Evolutionary conservation across 1,284 basidiomycete species (phyloP).

Genomic region (Ceratobasidium sp.): DNA sequence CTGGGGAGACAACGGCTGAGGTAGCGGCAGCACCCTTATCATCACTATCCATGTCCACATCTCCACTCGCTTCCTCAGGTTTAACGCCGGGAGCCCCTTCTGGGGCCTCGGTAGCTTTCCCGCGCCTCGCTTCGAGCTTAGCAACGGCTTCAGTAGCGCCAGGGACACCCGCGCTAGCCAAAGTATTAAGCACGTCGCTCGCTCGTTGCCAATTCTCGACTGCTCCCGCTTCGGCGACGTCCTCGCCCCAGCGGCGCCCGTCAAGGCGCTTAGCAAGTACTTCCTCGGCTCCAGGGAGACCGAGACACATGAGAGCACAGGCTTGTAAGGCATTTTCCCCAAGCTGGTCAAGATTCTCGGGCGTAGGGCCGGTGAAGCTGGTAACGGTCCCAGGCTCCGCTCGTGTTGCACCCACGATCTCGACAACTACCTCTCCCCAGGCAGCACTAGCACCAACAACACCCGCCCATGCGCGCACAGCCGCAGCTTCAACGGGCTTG

Average conservation of each 20-base stretch:
- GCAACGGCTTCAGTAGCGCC: conserved; percentile 28
- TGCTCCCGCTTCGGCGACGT: conserved; percentile 19
- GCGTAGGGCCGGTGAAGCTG: background rate
- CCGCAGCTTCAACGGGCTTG: conserved; percentile 28
- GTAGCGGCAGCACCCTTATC: background rate
- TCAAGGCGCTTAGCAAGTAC: conserved; percentile 32
- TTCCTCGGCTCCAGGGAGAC: conserved; percentile 16
- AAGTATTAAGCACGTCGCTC: conserved; percentile 22
- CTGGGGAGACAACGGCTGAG: conserved; percentile 1
- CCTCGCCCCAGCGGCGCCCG: conserved; percentile 33
- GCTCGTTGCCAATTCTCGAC: conserved; percentile 36
- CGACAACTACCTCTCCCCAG: conserved; percentile 36
- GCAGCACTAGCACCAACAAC: conserved; percentile 34
- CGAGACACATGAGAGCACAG: conserved; percentile 34
- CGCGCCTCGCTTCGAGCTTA: conserved; percentile 30
- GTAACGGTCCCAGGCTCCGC: conserved; percentile 5
- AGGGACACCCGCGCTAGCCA: conserved; percentile 12
- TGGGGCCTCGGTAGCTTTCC: background rate
- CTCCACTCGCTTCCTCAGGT: background rate
- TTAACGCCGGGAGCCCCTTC: background rate
- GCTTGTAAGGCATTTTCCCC: conserved; percentile 25
- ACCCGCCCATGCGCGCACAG: conserved; percentile 32
- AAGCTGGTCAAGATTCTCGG: conserved; percentile 12
- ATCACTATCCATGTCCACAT: conserved; percentile 6
- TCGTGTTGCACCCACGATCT: conserved; percentile 29